Evolutionary conservation across 108 stramenopile species (phyloP).

Genomic region (Pseudonitzschia multistriata): DNA sequence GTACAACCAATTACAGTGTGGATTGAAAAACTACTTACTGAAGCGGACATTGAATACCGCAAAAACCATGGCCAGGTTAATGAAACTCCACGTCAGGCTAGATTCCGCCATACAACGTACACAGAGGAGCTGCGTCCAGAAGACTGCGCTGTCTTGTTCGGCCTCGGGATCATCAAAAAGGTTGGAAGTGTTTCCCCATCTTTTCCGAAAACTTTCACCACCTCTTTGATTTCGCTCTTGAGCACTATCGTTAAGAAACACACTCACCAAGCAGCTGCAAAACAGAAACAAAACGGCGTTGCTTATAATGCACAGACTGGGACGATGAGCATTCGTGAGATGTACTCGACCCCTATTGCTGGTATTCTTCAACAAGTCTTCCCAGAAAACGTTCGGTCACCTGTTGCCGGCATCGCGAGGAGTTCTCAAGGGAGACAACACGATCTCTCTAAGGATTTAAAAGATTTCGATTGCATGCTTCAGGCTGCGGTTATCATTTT

Average conservation of each 20-base stretch:
- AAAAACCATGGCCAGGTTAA: neutral
- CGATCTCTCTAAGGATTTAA: constrained; percentile 23
- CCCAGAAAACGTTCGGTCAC: neutral
- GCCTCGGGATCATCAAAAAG: constrained; percentile 49
- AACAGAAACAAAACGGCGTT: constrained; percentile 42
- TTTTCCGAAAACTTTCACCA: constrained; percentile 50
- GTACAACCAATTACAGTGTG: constrained; percentile 20
- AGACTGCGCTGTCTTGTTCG: constrained; percentile 41
- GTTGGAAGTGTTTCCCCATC: constrained; percentile 19
- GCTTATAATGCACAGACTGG: constrained; percentile 24
- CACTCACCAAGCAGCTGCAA: constrained; percentile 34
- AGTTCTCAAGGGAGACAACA: constrained; percentile 15
- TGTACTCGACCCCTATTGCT: constrained; percentile 54
- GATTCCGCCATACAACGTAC: neutral
- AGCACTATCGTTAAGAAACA: constrained; percentile 41
- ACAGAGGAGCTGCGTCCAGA: constrained; percentile 4
- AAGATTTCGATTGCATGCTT: constrained; percentile 26
- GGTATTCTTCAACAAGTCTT: constrained; percentile 61
- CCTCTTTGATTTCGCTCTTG: constrained; percentile 46
- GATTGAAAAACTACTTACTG: constrained; percentile 27
- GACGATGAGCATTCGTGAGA: constrained; percentile 39
- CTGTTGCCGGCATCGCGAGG: constrained; percentile 12
- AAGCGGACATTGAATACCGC: constrained; percentile 21
- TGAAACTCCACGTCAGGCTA: constrained; percentile 15
- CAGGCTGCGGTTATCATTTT: constrained; percentile 30